Percentiles rank a stretch among this genome's conserved stretches.
Conservation (phyloP, 768 basidiomycete species). For the Calocybe indica region DNA sequence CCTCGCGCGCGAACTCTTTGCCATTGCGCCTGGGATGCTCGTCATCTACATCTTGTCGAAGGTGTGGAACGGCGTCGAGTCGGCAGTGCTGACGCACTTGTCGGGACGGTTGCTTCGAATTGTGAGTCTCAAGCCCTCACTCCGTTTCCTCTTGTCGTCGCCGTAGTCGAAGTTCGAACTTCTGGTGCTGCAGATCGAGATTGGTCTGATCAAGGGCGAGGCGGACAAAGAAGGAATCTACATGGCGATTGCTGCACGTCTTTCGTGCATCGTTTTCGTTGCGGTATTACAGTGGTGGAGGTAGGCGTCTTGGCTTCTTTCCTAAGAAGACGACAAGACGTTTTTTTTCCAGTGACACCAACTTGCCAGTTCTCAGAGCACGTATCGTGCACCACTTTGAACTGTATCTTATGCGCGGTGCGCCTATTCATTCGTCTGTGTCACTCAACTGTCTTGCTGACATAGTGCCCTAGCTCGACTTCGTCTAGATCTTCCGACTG, state of each 20-base stretch:
- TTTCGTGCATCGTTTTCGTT: slow-evolving; percentile 12
- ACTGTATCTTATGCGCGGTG: slow-evolving; percentile 21
- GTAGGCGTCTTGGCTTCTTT: slow-evolving; percentile 5
- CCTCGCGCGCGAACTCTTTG: slow-evolving; percentile 17
- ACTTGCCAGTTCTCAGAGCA: slow-evolving; percentile 8
- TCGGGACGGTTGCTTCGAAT: slow-evolving; percentile 15
- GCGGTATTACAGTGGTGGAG: slow-evolving; percentile 15
- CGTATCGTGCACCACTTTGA: slow-evolving; percentile 18
- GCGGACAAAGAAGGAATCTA: slow-evolving; percentile 11
- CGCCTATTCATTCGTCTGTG: background rate
- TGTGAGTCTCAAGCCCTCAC: slow-evolving; percentile 6
- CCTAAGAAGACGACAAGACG: background rate
- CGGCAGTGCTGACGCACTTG: slow-evolving; percentile 19
- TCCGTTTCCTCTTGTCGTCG: background rate
- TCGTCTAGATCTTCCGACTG: slow-evolving; percentile 16
- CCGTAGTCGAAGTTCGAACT: background rate
- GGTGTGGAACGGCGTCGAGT: slow-evolving; percentile 18
- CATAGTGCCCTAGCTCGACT: slow-evolving; percentile 10
- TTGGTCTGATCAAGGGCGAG: slow-evolving; percentile 11
- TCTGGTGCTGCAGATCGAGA: slow-evolving; percentile 13
- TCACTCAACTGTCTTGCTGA: no score
- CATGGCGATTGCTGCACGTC: slow-evolving; percentile 10
- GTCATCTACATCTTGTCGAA: slow-evolving; percentile 14
- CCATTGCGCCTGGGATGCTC: slow-evolving; percentile 13
- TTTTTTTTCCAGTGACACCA: slow-evolving; percentile 5